These are phyloP conservation scores for Chondrostereum purpureum DNA, from an alignment of 1,284 basidiomycete genomes.

Conservation along the genomic window DNA sequence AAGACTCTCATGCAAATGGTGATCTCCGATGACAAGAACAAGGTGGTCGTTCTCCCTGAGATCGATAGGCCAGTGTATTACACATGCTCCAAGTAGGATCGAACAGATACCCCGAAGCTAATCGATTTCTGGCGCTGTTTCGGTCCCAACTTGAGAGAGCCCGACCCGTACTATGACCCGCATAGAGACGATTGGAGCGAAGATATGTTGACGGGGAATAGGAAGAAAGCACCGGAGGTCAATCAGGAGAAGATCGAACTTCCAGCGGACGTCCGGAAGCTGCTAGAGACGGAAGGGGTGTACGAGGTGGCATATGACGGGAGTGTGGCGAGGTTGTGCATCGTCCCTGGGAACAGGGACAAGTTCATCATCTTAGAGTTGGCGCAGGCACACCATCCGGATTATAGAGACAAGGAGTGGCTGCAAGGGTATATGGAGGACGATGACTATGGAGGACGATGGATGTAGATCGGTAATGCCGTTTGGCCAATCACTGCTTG, in stretches of 20 bases:
- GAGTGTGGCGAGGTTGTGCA: slow-evolving; percentile 34
- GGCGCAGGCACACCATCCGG: slow-evolving; percentile 23
- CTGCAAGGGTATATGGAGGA: no score
- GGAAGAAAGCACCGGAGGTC: slow-evolving; percentile 6
- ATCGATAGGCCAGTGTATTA: slow-evolving; percentile 44
- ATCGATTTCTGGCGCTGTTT: slow-evolving; percentile 30
- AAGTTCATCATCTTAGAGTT: slow-evolving; percentile 33
- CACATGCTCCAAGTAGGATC: slow-evolving; percentile 27
- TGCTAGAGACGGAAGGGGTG: slow-evolving; percentile 22
- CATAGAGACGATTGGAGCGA: not conserved
- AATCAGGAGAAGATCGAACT: slow-evolving; percentile 3
- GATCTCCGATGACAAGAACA: slow-evolving; percentile 20
- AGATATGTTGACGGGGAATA: slow-evolving; percentile 12
- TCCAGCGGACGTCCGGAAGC: slow-evolving; percentile 1
- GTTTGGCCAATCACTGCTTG: no score
- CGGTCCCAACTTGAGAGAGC: slow-evolving; percentile 23
- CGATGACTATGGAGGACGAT: no score
- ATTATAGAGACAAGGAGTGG: slow-evolving; percentile 23
- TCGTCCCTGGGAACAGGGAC: slow-evolving; percentile 22
- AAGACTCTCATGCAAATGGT: slow-evolving; percentile 23
- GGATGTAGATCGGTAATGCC: no score
- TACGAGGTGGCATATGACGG: slow-evolving; percentile 41
- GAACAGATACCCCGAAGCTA: slow-evolving; percentile 25
- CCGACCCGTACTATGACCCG: slow-evolving; percentile 1
- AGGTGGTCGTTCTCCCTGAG: slow-evolving; percentile 38